Percentiles rank a stretch among this genome's conserved stretches.
phyloP scores from a whole-genome alignment of 148 eudicot genomes.

The Dianthus caryophyllus region DNA sequence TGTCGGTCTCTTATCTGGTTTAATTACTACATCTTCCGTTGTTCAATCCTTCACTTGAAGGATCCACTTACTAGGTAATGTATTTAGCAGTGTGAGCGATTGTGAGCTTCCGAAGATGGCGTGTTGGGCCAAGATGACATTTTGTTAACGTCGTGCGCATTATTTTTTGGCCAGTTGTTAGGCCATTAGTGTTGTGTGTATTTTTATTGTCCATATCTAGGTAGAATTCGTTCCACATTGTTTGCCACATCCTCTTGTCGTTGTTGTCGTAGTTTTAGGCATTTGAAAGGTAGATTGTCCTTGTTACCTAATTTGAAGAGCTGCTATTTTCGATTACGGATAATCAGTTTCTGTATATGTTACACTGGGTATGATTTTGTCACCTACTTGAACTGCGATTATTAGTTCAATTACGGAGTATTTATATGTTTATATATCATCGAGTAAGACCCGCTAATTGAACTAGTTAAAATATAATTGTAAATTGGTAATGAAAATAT shows the following conservation, averaged over 20 bases:
- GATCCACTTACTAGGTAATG: background rate
- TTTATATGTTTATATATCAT: too few species aligned
- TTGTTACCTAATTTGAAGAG: conserved; percentile 3
- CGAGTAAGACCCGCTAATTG: too few species aligned
- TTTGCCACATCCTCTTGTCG: background rate
- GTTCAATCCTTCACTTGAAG: conserved; percentile 45
- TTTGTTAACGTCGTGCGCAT: background rate
- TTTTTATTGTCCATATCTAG: conserved; percentile 22
- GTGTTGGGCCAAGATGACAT: background rate
- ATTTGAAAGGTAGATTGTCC: background rate
- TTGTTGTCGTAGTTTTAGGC: background rate
- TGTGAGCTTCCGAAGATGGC: background rate
- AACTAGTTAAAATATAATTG: too few species aligned
- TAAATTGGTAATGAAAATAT: too few species aligned
- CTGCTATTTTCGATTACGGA: background rate
- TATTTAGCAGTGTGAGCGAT: conserved; percentile 3
- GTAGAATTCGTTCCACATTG: conserved; percentile 3
- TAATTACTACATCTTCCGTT: conserved; percentile 73
- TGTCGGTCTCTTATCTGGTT: conserved; percentile 78
- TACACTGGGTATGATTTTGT: background rate
- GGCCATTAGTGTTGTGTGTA: background rate
- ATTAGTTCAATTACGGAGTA: too few species aligned
- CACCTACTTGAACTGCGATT: too few species aligned
- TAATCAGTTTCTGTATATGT: background rate
- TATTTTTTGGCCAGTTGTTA: background rate